Base-by-base conservation (phyloP, 148 eudicot species). In the Rhododendron vialii region DNA sequence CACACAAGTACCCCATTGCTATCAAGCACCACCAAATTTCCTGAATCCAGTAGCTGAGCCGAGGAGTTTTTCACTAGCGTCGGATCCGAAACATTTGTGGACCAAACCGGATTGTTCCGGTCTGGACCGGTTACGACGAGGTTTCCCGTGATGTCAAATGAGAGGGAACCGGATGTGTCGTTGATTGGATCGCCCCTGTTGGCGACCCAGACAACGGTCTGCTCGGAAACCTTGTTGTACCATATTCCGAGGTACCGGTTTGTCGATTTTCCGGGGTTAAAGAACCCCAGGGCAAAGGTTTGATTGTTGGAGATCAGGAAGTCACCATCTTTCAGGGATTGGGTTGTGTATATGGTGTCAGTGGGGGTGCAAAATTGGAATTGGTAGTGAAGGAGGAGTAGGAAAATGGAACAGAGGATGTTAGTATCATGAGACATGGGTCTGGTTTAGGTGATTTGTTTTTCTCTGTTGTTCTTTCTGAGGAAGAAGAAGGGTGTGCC, bases 151-250 rank as follows among this genome's bases (percentile, higher is more conserved):
- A 3, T 26, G 33, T 48, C 69, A 61, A 90, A 75, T 0, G 88
- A 87, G 73, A 90, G 85, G 48, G 74, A 36, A 13, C 87, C 93
- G 17, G 47, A 50, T 1, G 87, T 67, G 61, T 50, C 90, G 55
- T 53, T 77, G 86, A 91, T 67, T 0, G 94, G 94, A 10, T 38
- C 81, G 24, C 92, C 87, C 88, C 94, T 87, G 80, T 93, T 92
- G 47, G 94, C 94, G 7, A 93, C 94, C 95, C 94, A 92, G 47
- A 92, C 93, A 1, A 91, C 83, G 57, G 92, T 89, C 74, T 86
- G 89, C 83, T 33, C 75, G 92, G 41, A 28, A 41, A 92, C 88
- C 26, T 90, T 88, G 38, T 86, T 84, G 87, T 86, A 86, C 86
- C 90, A 85, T 12, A 88, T 86, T 35, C 88, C 88, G 17, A 88